Evolutionary conservation across 2,329 filamentous ascomycete genomes (phyloP), one percentile per base, ranked within the genome.

Genomic region (Sclerotinia minor): DNA sequence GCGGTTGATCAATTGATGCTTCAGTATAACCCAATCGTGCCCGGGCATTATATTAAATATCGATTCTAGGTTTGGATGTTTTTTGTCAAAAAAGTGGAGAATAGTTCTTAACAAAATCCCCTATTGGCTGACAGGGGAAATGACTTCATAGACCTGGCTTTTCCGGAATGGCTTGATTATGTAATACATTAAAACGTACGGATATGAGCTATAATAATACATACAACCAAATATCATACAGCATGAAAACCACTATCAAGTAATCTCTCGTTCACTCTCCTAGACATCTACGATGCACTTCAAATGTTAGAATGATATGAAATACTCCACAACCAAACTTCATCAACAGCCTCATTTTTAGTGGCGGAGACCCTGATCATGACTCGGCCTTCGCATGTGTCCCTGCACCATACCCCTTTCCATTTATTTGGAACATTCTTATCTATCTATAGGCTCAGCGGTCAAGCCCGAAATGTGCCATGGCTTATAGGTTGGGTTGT

Each of bases 11-110:
- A 63, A 50, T 63, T 50, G 29, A 50, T 24, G 32, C 19, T 41
- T 19, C 38, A 32, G 45, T 52, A 26, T 45, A 44, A 49, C 29
- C 21, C 45, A 61, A 50, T 32, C 35, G 21, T 50, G 29, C 21
- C 29, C 44, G 29, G 44, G 26, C 44, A 47, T 35, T 49, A 8
- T 13, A 15, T 32, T 1, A 35, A 45, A 11, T n/a, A 50, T 50
- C 29, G 26, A 63, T 38, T 63, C 32, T 50, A 52, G 59, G 38
- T 52, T 21, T 50, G 29, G 59, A 50, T 41, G 8, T 26, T 38
- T 9, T 41, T 4, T 50, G 26, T 41, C 29, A 50, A 49, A 21
- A 19, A 41, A 21, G 32, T 26, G 45, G 59, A 9, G 29, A 13
- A 24, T 61, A 13, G 19, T 26, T 35, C 26, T 41, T 38, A 50